Evolutionary conservation across 345 rosid species (phyloP), one percentile per base, ranked within the genome.

Genomic region (Limnanthes douglasii): DNA sequence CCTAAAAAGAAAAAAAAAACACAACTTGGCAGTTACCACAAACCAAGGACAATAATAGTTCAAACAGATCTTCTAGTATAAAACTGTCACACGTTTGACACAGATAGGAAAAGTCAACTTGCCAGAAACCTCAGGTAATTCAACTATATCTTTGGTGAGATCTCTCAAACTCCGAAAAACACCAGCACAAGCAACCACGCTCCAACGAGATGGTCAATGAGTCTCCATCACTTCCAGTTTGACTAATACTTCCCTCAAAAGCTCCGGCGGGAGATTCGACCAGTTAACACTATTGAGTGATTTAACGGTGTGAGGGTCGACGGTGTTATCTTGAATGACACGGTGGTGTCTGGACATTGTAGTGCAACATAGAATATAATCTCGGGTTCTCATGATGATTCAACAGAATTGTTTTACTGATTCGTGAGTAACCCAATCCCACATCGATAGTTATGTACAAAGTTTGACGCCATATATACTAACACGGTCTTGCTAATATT

Each of bases 31-130:
- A n/a, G n/a, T n/a, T 15, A 45, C 31, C 3, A 10, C 18, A 42
- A 31, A 26, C 21, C 16, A 37, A 37, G 3, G 33, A 37, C 9
- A 5, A 5, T n/a, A n/a, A n/a, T n/a, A n/a, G 45, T 43, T 27
- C 14, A 23, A 12, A 18, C 18, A 18, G 0, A 15, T 5, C 14
- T 15, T 43, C 27, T 3, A n/a, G 5, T 11, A 12, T 17, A 16
- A 0, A 20, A 7, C 30, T 12, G 7, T 4, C 6, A 81, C 95
- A 95, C 79, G 95, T 24, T 83, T 83, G 29, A 88, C 62, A 8
- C 93, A 79, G 54, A 76, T 62, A 5, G 97, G 95, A 54, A 88
- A 83, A 21, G 95, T 83, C 51, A 88, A 40, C 45, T 50, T 66
- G 25, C 72, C 79, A 0, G 90, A 83, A 31, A 60, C 38, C 43